Percentiles rank a stretch among this genome's conserved stretches.
phyloP scores from a whole-genome alignment of 148 eudicot genomes.

The Cornus florida region DNA sequence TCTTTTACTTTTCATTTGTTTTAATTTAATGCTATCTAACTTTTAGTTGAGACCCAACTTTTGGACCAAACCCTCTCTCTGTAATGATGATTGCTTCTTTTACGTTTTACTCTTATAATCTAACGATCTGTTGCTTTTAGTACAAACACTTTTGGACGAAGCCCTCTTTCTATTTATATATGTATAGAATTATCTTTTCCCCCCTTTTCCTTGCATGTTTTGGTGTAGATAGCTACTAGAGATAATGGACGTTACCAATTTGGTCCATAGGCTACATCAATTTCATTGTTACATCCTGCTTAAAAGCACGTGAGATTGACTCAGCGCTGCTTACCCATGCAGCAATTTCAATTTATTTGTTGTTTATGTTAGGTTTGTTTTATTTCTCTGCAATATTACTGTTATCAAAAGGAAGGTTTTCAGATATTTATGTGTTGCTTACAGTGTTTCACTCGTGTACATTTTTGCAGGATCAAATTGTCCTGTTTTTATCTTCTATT shows the following conservation, averaged over 20 bases:
- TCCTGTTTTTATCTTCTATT: conserved; percentile 73
- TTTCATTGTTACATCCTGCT: background rate
- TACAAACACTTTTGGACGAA: too few species aligned
- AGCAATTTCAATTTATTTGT: background rate
- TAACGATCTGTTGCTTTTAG: too few species aligned
- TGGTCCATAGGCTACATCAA: background rate
- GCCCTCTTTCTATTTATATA: too few species aligned
- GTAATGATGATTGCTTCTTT: too few species aligned
- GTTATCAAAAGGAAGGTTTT: background rate
- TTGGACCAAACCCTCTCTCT: too few species aligned
- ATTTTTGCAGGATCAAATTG: conserved; percentile 67
- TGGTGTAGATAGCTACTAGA: background rate
- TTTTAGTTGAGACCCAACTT: too few species aligned
- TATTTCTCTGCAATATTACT: background rate
- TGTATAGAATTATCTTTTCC: too few species aligned
- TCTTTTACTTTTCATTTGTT: too few species aligned
- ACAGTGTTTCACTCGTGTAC: conserved; percentile 1
- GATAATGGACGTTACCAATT: background rate
- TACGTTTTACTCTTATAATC: too few species aligned
- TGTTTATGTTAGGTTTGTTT: background rate
- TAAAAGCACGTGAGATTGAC: background rate
- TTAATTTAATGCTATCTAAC: too few species aligned
- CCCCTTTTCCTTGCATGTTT: background rate
- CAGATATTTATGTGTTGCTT: conserved; percentile 2
- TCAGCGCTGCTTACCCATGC: background rate